Evolutionary conservation across 805 yeast species (phyloP).

Genomic region (Yueomyces sinensis): DNA sequence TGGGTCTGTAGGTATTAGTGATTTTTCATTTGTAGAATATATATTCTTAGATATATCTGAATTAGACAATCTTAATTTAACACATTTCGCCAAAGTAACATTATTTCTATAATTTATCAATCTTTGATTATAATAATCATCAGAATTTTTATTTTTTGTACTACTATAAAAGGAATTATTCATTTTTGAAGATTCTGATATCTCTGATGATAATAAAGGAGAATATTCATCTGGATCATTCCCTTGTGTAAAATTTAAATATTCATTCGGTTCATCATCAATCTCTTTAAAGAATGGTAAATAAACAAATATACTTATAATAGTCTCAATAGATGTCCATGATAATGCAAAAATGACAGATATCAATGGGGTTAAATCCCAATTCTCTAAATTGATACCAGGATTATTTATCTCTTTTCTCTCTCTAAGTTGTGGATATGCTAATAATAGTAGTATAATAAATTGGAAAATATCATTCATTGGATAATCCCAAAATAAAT

Average conservation of each 20-base stretch:
- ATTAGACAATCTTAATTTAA: constrained; percentile 25
- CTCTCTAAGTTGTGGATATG: constrained; percentile 27
- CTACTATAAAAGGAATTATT: neutral
- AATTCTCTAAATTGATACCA: constrained; percentile 4
- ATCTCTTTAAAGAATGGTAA: constrained; percentile 18
- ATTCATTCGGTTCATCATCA: neutral
- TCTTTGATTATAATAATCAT: neutral
- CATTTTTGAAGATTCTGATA: neutral
- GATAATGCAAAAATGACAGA: constrained; percentile 27
- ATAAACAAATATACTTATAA: constrained; percentile 15
- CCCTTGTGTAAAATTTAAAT: too few relatives aligned
- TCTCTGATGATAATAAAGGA: neutral
- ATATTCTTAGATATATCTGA: constrained; percentile 22
- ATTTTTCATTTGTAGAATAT: constrained; percentile 12
- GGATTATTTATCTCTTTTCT: neutral
- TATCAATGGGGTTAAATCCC: constrained; percentile 31
- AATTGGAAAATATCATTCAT: constrained; percentile 26
- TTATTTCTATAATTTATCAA: constrained; percentile 9
- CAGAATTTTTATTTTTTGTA: neutral
- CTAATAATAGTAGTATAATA: constrained; percentile 24
- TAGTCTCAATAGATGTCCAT: constrained; percentile 25
- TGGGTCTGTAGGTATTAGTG: constrained; percentile 6
- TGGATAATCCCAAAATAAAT: constrained; percentile 20
- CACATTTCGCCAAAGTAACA: constrained; percentile 26
- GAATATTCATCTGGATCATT: neutral